phyloP scores from a whole-genome alignment of 306 rosid genomes.

The Castanea sativa region DNA sequence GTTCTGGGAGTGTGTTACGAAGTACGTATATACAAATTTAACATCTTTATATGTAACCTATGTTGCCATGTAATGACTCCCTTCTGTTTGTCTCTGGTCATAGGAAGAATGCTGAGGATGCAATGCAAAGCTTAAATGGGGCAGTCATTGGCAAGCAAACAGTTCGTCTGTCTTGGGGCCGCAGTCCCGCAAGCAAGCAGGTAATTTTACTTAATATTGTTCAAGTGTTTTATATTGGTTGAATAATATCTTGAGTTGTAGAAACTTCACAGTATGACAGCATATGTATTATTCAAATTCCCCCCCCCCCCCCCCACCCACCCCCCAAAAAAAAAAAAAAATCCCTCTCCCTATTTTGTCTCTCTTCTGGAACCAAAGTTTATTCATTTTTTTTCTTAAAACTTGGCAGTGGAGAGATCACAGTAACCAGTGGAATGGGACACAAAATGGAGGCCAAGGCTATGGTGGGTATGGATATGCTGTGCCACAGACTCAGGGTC shows the following conservation, averaged over 20 bases:
- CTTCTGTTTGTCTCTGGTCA: slow-evolving; percentile 23
- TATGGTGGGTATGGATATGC: slow-evolving; percentile 66
- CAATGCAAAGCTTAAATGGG: slow-evolving; percentile 81
- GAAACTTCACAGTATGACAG: not conserved
- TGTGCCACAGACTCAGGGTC: slow-evolving; percentile 63
- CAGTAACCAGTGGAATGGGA: slow-evolving; percentile 61
- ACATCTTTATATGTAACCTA: not conserved
- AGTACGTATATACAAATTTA: not conserved
- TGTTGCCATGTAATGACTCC: slow-evolving; percentile 7
- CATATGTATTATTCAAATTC: too few species aligned
- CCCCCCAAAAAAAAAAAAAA: too few species aligned
- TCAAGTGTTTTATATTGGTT: not conserved
- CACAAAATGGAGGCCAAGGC: slow-evolving; percentile 55
- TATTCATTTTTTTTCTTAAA: slow-evolving; percentile 9
- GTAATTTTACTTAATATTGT: slow-evolving; percentile 31
- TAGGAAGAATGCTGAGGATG: slow-evolving; percentile 98
- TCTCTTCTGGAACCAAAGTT: not conserved
- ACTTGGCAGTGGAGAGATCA: slow-evolving; percentile 84
- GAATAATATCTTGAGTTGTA: not conserved
- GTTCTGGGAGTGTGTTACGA: not conserved
- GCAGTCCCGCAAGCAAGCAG: slow-evolving; percentile 93
- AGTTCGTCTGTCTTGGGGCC: slow-evolving; percentile 99
- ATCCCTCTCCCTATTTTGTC: not conserved
- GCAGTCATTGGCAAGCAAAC: slow-evolving; percentile 91
- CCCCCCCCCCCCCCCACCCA: too few species aligned